Base-by-base conservation (phyloP, 2,329 filamentous ascomycete species). In the Colletotrichum gloeosporioides region DNA sequence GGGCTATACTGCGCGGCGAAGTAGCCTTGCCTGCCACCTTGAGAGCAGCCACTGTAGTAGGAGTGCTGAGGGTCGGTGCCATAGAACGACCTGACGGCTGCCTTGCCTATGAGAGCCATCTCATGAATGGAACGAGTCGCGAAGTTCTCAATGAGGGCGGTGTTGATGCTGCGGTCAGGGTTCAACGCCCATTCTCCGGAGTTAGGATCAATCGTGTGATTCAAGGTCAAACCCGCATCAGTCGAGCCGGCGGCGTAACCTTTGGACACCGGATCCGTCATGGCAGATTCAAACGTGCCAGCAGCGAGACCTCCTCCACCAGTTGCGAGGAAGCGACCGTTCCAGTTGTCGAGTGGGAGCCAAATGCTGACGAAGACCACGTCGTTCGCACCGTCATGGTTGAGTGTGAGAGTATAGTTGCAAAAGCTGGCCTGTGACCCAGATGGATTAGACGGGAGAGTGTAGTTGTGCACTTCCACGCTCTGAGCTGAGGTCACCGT, bases 41-140 rank as follows among this genome's bases (percentile, higher is more conserved):
- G 88, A 0, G 90, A 92, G 80, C 91, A 93, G 13, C 91, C 91
- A 3, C 89, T 80, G 77, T 89, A 92, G 81, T 92, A 92, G 0
- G 86, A 89, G 70, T 87, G 88, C 1, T 82, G 80, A 2, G 84
- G 80, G 0, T 34, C 6, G 4, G 71, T 75, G 25, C 85, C 82
- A 78, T 92, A 92, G 80, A 88, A 91, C 9, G 82, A 80, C 34
- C 86, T 78, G 4, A 86, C 85, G 22, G 91, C 78, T 4, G 84
- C 77, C 79, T 92, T 92, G 25, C 87, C 87, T 5, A 89, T 78
- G 6, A 88, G 83, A 0, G 88, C 85, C 49, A 87, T 88, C 49
- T 88, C 88, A 78, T 91, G 89, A 27, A 83, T 71, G 5, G 83
- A 82, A 2, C 82, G 78, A 69, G 81, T 79, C 25, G 81, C 79